A percentile compares a stretch with the other conserved stretches of the same genome.
Conservation (phyloP, 305 asterid species). For the Withania somnifera region DNA sequence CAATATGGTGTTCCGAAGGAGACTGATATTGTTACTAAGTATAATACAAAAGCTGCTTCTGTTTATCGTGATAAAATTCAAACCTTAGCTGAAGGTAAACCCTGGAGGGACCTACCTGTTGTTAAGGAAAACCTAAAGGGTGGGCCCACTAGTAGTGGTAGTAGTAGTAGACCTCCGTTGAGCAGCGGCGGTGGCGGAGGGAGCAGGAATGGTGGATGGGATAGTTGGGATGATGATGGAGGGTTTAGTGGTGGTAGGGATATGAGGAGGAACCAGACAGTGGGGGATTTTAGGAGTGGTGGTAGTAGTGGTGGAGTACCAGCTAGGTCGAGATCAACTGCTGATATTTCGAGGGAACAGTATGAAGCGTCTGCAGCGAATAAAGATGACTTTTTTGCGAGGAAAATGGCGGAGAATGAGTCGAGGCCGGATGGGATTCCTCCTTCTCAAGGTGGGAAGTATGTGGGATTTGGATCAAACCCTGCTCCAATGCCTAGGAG, state of each 20-base stretch:
- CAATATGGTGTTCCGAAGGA: conserved; percentile 68
- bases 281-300: conserved; percentile 65
- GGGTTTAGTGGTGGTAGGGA: conserved; percentile 24
- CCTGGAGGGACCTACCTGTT: conserved; percentile 80
- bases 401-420: conserved; percentile 61
- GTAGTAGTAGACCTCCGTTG: conserved; percentile 47
- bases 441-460: conserved; percentile 90
- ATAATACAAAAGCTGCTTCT: conserved; percentile 70
- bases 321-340: conserved; percentile 52
- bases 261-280: conserved; percentile 62
- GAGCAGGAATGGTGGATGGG: conserved; percentile 48
- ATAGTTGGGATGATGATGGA: conserved; percentile 80
- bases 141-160: background rate
- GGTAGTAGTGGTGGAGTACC: conserved; percentile 37
- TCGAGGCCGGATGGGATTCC: conserved; percentile 73
- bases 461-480: conserved; percentile 65
- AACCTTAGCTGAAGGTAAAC: conserved; percentile 71
- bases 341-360: conserved; percentile 50
- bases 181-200: conserved; percentile 16
- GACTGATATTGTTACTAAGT: conserved; percentile 67
- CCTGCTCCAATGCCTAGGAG: conserved; percentile 33
- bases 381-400: conserved; percentile 55
- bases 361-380: conserved; percentile 82
- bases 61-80: conserved; percentile 74
- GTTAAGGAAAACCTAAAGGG: conserved; percentile 38